phyloP scores from a whole-genome alignment of 306 rosid species.

The Inga leiocalycina region DNA sequence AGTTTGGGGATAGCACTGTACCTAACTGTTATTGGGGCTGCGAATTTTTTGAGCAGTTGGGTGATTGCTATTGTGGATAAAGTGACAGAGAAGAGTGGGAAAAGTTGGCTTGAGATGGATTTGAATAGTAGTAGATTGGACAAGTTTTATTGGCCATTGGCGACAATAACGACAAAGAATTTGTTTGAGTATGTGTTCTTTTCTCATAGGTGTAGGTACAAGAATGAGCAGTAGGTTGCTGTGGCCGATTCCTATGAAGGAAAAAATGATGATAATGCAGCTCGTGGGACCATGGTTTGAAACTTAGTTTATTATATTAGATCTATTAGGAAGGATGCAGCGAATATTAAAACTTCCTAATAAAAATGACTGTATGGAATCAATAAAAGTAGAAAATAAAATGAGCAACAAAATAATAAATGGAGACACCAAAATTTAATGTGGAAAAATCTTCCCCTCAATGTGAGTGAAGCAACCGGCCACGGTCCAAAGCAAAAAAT shows the following conservation, averaged over 20 bases:
- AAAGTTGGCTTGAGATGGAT: conserved; percentile 81
- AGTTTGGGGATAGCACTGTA: conserved; percentile 86
- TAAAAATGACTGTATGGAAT: too few relatives aligned
- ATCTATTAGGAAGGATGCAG: too few relatives aligned
- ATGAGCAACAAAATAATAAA: too few relatives aligned
- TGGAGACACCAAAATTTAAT: too few relatives aligned
- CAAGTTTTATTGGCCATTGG: conserved; percentile 80
- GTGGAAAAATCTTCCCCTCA: too few relatives aligned
- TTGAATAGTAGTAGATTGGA: conserved; percentile 76
- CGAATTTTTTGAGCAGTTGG: conserved; percentile 71
- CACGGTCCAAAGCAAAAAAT: too few relatives aligned
- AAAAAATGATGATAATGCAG: conserved; percentile 34
- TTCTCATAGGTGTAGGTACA: conserved; percentile 79
- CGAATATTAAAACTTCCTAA: too few relatives aligned
- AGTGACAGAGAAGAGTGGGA: conserved; percentile 50
- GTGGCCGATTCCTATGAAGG: conserved; percentile 59
- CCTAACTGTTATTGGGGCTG: conserved; percentile 75
- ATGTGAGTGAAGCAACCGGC: too few relatives aligned
- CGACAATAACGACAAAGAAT: conserved; percentile 47
- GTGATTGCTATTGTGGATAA: conserved; percentile 65
- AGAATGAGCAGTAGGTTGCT: conserved; percentile 69
- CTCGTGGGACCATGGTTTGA: conserved; percentile 31
- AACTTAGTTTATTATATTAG: not conserved
- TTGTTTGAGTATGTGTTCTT: conserved; percentile 60
- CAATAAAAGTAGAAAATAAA: too few relatives aligned